Evolutionary conservation across 1,139 yeast genomes (phyloP).

Genomic region (Kodamaea derodonti): DNA sequence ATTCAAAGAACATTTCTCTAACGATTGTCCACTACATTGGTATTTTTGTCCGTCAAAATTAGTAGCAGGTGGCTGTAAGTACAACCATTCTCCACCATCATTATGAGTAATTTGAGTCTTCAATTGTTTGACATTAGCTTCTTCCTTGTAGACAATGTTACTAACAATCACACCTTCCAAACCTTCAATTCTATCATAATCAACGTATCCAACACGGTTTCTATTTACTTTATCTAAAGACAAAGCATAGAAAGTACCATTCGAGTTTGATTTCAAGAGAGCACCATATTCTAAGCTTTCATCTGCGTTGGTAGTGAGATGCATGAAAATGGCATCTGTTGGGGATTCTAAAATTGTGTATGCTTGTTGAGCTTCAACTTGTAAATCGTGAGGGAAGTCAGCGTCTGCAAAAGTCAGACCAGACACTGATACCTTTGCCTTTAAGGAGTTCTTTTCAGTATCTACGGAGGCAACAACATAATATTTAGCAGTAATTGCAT

Average conservation of each 20-base stretch:
- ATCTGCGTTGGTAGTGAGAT: conserved; percentile 63
- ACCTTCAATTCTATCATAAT: conserved; percentile 80
- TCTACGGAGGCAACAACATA: conserved; percentile 65
- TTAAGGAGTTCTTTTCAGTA: conserved; percentile 39
- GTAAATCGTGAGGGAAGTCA: conserved; percentile 67
- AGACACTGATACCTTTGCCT: conserved; percentile 75
- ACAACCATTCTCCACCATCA: conserved; percentile 90
- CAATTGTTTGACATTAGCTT: conserved; percentile 49
- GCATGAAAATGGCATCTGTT: conserved; percentile 74
- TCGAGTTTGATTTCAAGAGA: conserved; percentile 86
- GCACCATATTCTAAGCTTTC: conserved; percentile 66
- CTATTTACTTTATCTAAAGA: conserved; percentile 76
- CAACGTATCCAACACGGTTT: conserved; percentile 71
- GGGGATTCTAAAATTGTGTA: conserved; percentile 80
- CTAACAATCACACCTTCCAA: conserved; percentile 84
- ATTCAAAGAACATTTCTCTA: conserved; percentile 70
- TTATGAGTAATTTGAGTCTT: conserved; percentile 78
- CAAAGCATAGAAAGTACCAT: conserved; percentile 87
- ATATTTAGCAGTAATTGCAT: conserved; percentile 62
- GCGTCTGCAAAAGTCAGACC: conserved; percentile 81
- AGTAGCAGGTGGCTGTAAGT: conserved; percentile 59
- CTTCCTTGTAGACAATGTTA: conserved; percentile 61
- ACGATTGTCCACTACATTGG: conserved; percentile 47
- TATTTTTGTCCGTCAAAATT: conserved; percentile 62
- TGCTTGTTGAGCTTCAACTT: conserved; percentile 65